These are phyloP conservation scores for Coemansia sp. DNA, from an alignment of 192 early-diverging fungal species.

Conservation along the genomic window DNA sequence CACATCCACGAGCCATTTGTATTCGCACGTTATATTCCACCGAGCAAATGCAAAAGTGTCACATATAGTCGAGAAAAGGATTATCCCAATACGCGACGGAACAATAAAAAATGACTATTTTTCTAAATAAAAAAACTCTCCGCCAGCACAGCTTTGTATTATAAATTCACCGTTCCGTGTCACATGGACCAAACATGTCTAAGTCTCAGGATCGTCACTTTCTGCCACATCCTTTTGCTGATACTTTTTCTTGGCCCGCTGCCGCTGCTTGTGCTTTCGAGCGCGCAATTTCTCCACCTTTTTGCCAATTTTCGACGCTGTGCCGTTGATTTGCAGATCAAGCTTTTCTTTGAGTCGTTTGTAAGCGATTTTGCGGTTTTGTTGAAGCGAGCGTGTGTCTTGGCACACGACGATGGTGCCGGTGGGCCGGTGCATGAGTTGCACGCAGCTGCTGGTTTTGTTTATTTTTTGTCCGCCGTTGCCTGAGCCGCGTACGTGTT, in stretches of 20 bases:
- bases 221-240: background rate
- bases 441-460: conserved; percentile 73
- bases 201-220: background rate
- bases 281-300: conserved; percentile 64
- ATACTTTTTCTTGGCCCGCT: conserved; percentile 64
- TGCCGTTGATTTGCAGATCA: conserved; percentile 68
- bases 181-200: conserved; percentile 7
- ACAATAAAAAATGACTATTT: conserved; percentile 3
- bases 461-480: conserved; percentile 82
- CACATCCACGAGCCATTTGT: background rate
- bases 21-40: conserved; percentile 1
- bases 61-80: background rate
- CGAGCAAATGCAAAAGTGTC: background rate
- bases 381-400: conserved; percentile 67
- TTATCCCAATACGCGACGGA: background rate
- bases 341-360: conserved; percentile 64
- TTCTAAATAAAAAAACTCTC: conserved; percentile 7
- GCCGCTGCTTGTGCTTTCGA: conserved; percentile 56
- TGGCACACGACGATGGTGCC: conserved; percentile 65
- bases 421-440: conserved; percentile 71
- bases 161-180: conserved; percentile 11
- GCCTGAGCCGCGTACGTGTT: conserved; percentile 73
- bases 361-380: conserved; percentile 71
- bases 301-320: conserved; percentile 59
- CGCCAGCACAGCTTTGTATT: background rate